A percentile compares a stretch with the other conserved stretches of the same genome.
These are phyloP conservation scores for Xylaria sp. DNA, from an alignment of 2,329 filamentous ascomycete genomes.

Conservation along the genomic window DNA sequence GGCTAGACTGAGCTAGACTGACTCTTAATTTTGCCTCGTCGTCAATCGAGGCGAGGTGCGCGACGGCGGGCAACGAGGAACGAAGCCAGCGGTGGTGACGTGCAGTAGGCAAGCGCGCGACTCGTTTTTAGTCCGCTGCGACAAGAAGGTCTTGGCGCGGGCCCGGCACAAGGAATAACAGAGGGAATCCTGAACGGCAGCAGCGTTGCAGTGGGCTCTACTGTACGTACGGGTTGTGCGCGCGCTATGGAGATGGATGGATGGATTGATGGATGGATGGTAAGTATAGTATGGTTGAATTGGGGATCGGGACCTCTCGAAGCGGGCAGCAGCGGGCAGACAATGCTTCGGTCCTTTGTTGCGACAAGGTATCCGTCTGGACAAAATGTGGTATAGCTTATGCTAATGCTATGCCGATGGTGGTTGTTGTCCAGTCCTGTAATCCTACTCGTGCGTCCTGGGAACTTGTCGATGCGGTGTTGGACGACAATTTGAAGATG, in stretches of 20 bases:
- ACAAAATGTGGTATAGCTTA: neutral
- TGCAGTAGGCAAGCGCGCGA: slow-evolving; percentile 36
- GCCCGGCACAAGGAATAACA: slow-evolving; percentile 9
- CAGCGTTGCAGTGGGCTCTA: slow-evolving; percentile 28
- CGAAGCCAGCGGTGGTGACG: slow-evolving; percentile 41
- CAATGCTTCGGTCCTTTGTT: slow-evolving; percentile 8
- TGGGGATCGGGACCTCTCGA: neutral
- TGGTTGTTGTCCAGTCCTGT: slow-evolving; percentile 16
- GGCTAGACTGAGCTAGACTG: slow-evolving; percentile 49
- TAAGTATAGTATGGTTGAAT: neutral
- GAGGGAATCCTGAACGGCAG: slow-evolving; percentile 16
- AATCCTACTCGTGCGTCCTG: slow-evolving; percentile 19
- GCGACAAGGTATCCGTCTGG: slow-evolving; percentile 8
- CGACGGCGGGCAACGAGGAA: slow-evolving; percentile 30
- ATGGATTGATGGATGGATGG: too few species aligned
- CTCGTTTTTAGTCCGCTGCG: slow-evolving; percentile 29
- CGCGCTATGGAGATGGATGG: neutral
- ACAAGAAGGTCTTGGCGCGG: slow-evolving; percentile 4
- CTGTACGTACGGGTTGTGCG: slow-evolving; percentile 2
- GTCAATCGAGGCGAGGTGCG: slow-evolving; percentile 29
- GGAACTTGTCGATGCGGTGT: slow-evolving; percentile 18
- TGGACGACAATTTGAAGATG: slow-evolving; percentile 28
- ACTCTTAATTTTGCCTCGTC: slow-evolving; percentile 44
- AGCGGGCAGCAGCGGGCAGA: neutral
- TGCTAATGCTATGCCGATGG: slow-evolving; percentile 9